Evolutionary conservation across 768 basidiomycete genomes (phyloP).

Genomic region (Xerocomellus amylosporus): DNA sequence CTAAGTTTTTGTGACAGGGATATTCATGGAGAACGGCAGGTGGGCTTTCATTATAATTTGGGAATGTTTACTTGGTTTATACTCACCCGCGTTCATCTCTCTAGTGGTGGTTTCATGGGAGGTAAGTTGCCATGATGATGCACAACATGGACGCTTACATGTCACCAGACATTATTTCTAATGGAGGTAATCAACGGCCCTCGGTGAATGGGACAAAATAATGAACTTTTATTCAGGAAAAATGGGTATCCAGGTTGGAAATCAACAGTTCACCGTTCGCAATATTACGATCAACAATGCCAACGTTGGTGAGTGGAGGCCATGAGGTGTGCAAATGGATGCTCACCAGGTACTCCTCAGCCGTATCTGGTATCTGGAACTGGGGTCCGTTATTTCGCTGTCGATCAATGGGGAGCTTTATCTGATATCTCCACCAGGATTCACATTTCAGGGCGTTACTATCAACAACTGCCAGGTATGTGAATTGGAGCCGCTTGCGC

Average conservation of each 20-base stretch:
- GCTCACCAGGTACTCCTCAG: conserved; percentile 12
- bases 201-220: neutral
- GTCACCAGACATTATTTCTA: conserved; percentile 38
- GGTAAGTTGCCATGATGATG: conserved; percentile 38
- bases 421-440: conserved; percentile 32
- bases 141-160: neutral
- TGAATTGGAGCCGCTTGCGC: neutral
- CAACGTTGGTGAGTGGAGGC: conserved; percentile 30
- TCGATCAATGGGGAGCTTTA: neutral
- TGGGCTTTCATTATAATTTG: conserved; percentile 3
- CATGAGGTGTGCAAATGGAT: neutral
- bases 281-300: conserved; percentile 56
- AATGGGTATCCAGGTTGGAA: conserved; percentile 70
- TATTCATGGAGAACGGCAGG: conserved; percentile 80
- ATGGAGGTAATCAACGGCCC: conserved; percentile 32
- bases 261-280: conserved; percentile 74
- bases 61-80: neutral
- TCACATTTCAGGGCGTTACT: conserved; percentile 52
- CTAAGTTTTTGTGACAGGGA: conserved; percentile 25
- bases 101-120: conserved; percentile 48
- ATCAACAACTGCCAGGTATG: conserved; percentile 39
- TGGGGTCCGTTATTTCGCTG: conserved; percentile 34
- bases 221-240: conserved; percentile 22
- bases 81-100: neutral
- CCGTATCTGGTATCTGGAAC: conserved; percentile 36